Percentiles rank a stretch among this genome's conserved stretches.
phyloP scores from a whole-genome alignment of 2,329 filamentous ascomycete genomes.

The Epichloe aotearoae region DNA sequence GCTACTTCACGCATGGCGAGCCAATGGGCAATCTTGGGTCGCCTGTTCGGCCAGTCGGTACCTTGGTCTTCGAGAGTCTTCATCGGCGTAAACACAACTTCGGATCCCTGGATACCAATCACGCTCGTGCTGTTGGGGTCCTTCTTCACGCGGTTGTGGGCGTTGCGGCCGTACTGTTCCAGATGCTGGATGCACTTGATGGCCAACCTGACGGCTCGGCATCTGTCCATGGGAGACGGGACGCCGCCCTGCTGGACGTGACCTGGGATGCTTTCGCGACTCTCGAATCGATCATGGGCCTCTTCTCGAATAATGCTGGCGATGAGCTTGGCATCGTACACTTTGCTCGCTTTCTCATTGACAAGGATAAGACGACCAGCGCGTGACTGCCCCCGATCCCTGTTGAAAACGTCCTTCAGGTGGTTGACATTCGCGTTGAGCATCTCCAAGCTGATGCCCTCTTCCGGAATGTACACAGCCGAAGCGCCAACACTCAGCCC shows the following conservation, averaged over 20 bases:
- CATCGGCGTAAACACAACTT: slow-evolving; percentile 79
- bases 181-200: slow-evolving; percentile 92
- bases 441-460: slow-evolving; percentile 90
- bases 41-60: slow-evolving; percentile 85
- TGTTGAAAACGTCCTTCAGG: slow-evolving; percentile 70
- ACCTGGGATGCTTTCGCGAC: slow-evolving; percentile 78
- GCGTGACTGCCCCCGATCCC: slow-evolving; percentile 76
- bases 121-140: slow-evolving; percentile 66
- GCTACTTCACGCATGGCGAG: slow-evolving; percentile 65
- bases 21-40: slow-evolving; percentile 82
- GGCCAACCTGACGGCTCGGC: slow-evolving; percentile 78
- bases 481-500: slow-evolving; percentile 85
- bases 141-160: slow-evolving; percentile 52
- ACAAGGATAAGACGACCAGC: slow-evolving; percentile 92
- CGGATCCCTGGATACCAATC: slow-evolving; percentile 84
- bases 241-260: slow-evolving; percentile 92
- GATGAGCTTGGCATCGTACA: slow-evolving; percentile 86
- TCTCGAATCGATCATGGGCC: slow-evolving; percentile 82
- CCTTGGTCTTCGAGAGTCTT: slow-evolving; percentile 66
- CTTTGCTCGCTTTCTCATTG: slow-evolving; percentile 84
- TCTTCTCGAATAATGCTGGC: slow-evolving; percentile 94
- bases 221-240: slow-evolving; percentile 91
- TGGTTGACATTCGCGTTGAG: slow-evolving; percentile 81
- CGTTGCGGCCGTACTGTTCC: slow-evolving; percentile 58
- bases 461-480: slow-evolving; percentile 92